Percentiles rank a stretch among this genome's conserved stretches.
Evolutionary conservation across 306 rosid genomes (phyloP).

Genomic region (Morella rubra): DNA sequence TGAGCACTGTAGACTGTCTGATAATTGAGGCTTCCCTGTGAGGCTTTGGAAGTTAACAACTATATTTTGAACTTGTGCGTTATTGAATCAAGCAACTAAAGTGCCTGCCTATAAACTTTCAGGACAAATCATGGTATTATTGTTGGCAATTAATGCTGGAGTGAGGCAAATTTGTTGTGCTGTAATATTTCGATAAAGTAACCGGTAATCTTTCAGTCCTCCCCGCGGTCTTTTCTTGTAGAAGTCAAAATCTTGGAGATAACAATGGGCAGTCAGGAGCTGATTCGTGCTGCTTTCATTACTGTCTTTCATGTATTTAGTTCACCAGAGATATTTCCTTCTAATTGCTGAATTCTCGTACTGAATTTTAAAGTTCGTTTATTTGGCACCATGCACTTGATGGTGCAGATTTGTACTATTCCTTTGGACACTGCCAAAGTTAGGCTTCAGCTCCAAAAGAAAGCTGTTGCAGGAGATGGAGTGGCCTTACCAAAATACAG

Average conservation of each 20-base stretch:
- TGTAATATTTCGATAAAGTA: no score
- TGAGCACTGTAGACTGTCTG: no score
- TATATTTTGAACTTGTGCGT: no score
- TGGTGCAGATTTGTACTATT: constrained; percentile 72
- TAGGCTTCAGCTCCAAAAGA: constrained; percentile 94
- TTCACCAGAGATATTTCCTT: constrained; percentile 22
- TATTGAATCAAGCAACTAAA: no score
- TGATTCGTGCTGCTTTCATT: not conserved
- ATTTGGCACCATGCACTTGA: constrained; percentile 17
- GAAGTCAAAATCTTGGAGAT: not conserved
- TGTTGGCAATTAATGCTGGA: no score
- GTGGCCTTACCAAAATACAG: constrained; percentile 72
- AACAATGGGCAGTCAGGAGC: not conserved
- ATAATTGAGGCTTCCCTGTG: no score
- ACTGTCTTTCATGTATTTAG: constrained; percentile 4
- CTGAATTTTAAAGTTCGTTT: constrained; percentile 14
- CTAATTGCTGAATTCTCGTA: constrained; percentile 8
- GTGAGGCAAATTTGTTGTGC: no score
- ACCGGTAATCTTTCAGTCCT: no score
- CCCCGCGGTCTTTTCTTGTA: no score
- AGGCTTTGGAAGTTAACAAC: no score
- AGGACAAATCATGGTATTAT: no score
- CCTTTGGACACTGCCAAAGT: constrained; percentile 99
- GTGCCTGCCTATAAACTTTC: no score
- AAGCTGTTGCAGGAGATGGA: constrained; percentile 57